These are phyloP conservation scores for Microbotryum silenes-acaulis DNA, from an alignment of 1,284 basidiomycete genomes.

Conservation along the genomic window DNA sequence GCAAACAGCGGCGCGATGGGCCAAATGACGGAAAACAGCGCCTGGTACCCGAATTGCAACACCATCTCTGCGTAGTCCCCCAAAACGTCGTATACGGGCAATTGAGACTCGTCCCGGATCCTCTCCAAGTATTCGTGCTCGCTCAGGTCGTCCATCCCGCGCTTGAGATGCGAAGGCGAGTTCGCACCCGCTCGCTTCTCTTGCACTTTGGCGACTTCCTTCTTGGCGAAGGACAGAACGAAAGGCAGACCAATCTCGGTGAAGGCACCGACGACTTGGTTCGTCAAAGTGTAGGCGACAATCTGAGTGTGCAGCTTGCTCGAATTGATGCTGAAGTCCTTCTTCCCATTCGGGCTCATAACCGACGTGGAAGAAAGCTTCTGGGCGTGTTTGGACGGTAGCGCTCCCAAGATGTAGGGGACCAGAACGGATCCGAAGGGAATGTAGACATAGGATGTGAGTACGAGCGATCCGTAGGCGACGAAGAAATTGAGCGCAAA, in stretches of 20 bases:
- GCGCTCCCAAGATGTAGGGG: conserved; percentile 55
- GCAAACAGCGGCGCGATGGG: conserved; percentile 70
- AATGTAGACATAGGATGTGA: conserved; percentile 76
- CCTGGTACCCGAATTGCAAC: conserved; percentile 74
- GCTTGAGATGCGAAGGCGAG: conserved; percentile 62
- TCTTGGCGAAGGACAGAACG: conserved; percentile 52
- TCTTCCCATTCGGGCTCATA: conserved; percentile 15
- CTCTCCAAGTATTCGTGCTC: conserved; percentile 67
- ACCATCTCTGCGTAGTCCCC: conserved; percentile 37
- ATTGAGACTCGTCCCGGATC: conserved; percentile 65
- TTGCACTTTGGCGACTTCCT: conserved; percentile 23
- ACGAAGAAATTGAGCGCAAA: conserved; percentile 83
- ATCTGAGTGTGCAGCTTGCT: conserved; percentile 77
- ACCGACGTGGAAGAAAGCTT: conserved; percentile 20
- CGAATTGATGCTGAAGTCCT: conserved; percentile 45
- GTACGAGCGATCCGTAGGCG: conserved; percentile 54
- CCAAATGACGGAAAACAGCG: conserved; percentile 90
- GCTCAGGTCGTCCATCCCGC: conserved; percentile 51
- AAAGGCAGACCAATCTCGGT: conserved; percentile 78
- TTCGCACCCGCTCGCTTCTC: conserved; percentile 37
- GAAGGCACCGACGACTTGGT: conserved; percentile 75
- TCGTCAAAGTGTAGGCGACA: conserved; percentile 90
- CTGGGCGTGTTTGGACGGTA: conserved; percentile 40
- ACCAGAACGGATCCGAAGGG: conserved; percentile 58
- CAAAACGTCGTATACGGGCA: conserved; percentile 70